Evolutionary conservation across 2,329 filamentous ascomycete genomes (phyloP).

Genomic region (Pseudocercospora musae): DNA sequence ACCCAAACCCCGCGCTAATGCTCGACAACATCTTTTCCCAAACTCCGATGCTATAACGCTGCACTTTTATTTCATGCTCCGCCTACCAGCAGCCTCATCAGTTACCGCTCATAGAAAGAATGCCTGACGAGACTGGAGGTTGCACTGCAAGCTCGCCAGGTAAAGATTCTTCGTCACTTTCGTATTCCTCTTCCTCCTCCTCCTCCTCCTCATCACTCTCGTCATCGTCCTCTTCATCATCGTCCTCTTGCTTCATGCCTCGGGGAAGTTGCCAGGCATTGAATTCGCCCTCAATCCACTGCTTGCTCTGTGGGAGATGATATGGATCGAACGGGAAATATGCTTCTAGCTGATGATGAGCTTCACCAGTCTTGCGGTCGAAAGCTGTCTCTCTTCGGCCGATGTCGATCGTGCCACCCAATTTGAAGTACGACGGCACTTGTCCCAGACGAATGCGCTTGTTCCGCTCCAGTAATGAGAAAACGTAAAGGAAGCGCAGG

Average conservation of each 20-base stretch:
- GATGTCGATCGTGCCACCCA: slow-evolving; percentile 43
- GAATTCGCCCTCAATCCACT: slow-evolving; percentile 84
- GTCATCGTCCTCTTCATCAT: slow-evolving; percentile 48
- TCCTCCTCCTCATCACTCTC: slow-evolving; percentile 43
- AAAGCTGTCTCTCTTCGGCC: slow-evolving; percentile 56
- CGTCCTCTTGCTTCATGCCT: slow-evolving; percentile 56
- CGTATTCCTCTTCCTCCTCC: slow-evolving; percentile 36
- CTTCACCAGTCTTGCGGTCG: slow-evolving; percentile 62
- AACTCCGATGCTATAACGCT: slow-evolving; percentile 17
- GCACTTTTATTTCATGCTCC: slow-evolving; percentile 13
- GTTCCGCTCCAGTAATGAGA: slow-evolving; percentile 83
- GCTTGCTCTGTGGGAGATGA: slow-evolving; percentile 78
- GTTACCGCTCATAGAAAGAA: slow-evolving; percentile 18
- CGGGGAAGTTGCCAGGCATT: slow-evolving; percentile 74
- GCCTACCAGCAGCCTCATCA: background rate
- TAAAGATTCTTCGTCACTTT: slow-evolving; percentile 29
- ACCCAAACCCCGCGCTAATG: slow-evolving; percentile 21
- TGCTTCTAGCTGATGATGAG: slow-evolving; percentile 80
- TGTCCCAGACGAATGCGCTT: slow-evolving; percentile 80
- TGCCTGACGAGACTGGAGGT: slow-evolving; percentile 13
- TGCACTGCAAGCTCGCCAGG: slow-evolving; percentile 22
- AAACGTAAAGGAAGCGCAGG: slow-evolving; percentile 85
- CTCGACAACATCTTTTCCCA: slow-evolving; percentile 1
- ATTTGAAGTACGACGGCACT: slow-evolving; percentile 50
- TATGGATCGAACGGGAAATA: slow-evolving; percentile 99